These are phyloP conservation scores for Globisporangium megalacanthum DNA, from an alignment of 352 stramenopile genomes.

Conservation along the genomic window DNA sequence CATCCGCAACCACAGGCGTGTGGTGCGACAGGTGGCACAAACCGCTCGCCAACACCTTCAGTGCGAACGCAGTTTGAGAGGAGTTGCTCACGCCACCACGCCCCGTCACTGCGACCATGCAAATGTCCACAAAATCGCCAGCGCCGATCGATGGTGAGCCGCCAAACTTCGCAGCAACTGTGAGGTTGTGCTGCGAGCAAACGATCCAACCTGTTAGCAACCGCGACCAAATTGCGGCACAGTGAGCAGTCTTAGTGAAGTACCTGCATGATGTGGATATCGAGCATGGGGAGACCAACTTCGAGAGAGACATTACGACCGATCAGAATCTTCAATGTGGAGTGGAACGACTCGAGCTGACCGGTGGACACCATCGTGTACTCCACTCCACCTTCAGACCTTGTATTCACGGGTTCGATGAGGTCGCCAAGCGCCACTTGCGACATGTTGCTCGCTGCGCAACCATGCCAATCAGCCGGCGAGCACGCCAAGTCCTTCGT, in stretches of 20 bases:
- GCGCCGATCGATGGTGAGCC: background rate
- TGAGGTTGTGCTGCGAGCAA: background rate
- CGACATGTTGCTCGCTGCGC: background rate
- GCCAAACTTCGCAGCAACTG: background rate
- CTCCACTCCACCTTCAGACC: background rate
- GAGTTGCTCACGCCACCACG: background rate
- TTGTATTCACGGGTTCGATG: background rate
- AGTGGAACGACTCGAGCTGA: background rate
- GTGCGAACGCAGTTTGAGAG: background rate
- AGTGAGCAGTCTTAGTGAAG: no score
- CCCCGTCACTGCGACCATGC: background rate
- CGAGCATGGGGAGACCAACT: background rate
- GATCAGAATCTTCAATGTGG: background rate
- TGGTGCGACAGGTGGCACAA: no score
- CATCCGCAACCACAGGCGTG: no score
- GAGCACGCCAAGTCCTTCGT: background rate
- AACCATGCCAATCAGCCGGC: background rate
- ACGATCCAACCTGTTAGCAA: background rate
- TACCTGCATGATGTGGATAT: background rate
- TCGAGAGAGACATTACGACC: background rate
- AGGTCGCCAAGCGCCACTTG: background rate
- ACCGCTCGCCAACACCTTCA: background rate
- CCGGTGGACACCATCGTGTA: background rate
- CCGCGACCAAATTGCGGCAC: background rate
- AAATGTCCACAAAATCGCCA: background rate